These are phyloP conservation scores for Chondrus crispus DNA, from an alignment of 23 red algal species.

Conservation along the genomic window DNA sequence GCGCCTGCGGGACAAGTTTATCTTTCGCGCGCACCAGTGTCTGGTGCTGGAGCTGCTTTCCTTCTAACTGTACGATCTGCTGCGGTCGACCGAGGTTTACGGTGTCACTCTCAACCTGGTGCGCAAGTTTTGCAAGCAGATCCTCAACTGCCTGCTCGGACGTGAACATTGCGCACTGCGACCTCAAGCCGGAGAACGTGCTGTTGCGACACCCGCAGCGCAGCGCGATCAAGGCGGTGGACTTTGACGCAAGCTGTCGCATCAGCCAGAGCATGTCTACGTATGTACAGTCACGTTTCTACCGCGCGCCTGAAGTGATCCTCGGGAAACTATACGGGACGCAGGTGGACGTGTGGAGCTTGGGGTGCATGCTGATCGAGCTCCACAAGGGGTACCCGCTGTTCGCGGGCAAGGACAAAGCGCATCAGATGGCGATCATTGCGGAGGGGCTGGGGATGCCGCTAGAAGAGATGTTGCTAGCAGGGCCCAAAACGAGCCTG, in stretches of 20 bases:
- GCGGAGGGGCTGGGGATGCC: slow-evolving; percentile 85
- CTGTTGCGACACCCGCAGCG: slow-evolving; percentile 78
- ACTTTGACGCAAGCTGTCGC: slow-evolving; percentile 91
- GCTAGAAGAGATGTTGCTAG: slow-evolving; percentile 71
- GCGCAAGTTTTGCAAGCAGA: slow-evolving; percentile 83
- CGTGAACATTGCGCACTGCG: slow-evolving; percentile 90
- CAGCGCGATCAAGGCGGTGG: slow-evolving; percentile 94
- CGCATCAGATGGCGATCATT: slow-evolving; percentile 91
- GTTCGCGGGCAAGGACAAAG: slow-evolving; percentile 88
- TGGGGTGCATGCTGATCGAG: slow-evolving; percentile 97
- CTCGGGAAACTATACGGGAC: slow-evolving; percentile 79
- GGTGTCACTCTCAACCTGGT: slow-evolving; percentile 78
- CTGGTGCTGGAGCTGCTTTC: slow-evolving; percentile 92
- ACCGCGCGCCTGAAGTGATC: slow-evolving; percentile 96
- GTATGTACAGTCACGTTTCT: slow-evolving; percentile 97
- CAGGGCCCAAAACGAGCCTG: slow-evolving; percentile 38
- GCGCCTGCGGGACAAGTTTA: slow-evolving; percentile 83
- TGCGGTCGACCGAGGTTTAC: slow-evolving; percentile 76
- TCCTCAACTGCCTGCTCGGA: slow-evolving; percentile 80
- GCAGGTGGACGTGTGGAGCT: slow-evolving; percentile 93
- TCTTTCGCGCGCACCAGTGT: slow-evolving; percentile 92
- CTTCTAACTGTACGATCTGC: slow-evolving; percentile 87
- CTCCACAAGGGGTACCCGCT: slow-evolving; percentile 91
- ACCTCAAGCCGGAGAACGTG: slow-evolving; percentile 99
- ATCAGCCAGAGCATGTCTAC: slow-evolving; percentile 64